Evolutionary conservation across 768 basidiomycete genomes (phyloP).

Genomic region (Harrya chromipes): DNA sequence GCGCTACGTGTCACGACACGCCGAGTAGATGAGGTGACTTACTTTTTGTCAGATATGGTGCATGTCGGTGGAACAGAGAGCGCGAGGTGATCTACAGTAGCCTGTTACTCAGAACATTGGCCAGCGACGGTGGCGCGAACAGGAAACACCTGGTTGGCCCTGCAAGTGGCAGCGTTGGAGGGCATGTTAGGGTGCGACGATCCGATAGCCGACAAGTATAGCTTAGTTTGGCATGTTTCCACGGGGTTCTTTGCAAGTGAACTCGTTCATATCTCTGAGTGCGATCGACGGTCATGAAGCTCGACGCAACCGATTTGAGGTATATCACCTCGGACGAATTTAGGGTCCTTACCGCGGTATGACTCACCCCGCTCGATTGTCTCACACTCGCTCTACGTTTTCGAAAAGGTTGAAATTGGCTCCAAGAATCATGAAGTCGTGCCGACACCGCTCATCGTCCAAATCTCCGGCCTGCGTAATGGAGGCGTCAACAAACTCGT

Average conservation of each 20-base stretch:
- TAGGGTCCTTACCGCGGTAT: slow-evolving; percentile 90
- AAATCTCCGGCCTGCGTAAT: slow-evolving; percentile 87
- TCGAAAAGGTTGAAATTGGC: slow-evolving; percentile 85
- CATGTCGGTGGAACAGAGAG: slow-evolving; percentile 11
- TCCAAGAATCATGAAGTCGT: slow-evolving; percentile 98
- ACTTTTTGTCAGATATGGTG: slow-evolving; percentile 16
- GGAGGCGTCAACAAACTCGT: slow-evolving; percentile 94
- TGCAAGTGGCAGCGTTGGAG: slow-evolving; percentile 17
- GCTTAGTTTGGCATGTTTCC: slow-evolving; percentile 7
- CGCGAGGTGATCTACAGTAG: slow-evolving; percentile 20
- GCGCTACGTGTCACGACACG: not conserved
- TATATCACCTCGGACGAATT: slow-evolving; percentile 94
- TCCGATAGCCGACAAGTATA: not conserved
- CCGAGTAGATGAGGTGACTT: not conserved
- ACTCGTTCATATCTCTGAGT: not conserved
- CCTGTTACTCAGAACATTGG: slow-evolving; percentile 13
- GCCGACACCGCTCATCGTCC: slow-evolving; percentile 82
- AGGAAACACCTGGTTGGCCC: slow-evolving; percentile 35
- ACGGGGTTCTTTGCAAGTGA: not conserved
- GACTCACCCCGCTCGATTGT: slow-evolving; percentile 2
- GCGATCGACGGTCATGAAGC: slow-evolving; percentile 66
- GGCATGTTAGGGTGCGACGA: slow-evolving; percentile 11
- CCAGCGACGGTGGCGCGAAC: not conserved
- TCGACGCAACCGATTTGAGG: slow-evolving; percentile 91
- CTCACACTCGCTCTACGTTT: slow-evolving; percentile 2